Conservation (phyloP, 345 rosid genomes). For the Acer campestre region DNA sequence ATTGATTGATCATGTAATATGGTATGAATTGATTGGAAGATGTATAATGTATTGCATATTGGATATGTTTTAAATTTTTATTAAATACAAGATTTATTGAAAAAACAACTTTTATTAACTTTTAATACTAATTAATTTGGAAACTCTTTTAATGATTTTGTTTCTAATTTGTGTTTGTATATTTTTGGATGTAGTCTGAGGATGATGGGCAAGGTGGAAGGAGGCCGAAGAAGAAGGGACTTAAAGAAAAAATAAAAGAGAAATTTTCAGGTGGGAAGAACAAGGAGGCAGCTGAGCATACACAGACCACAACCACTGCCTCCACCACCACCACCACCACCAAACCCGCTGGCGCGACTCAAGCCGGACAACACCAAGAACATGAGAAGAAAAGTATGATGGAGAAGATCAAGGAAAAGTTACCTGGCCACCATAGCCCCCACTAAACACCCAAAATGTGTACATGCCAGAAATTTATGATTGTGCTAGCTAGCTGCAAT, state of each 20-base stretch:
- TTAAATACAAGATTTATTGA: too few relatives aligned
- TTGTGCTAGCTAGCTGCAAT: not conserved
- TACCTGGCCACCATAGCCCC: constrained; percentile 59
- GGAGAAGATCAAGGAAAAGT: constrained; percentile 80
- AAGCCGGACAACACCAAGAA: constrained; percentile 11
- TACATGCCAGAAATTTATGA: not conserved
- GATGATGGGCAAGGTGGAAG: constrained; percentile 84
- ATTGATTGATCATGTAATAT: too few relatives aligned
- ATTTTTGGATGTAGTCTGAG: constrained; percentile 38
- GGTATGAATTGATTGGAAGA: too few relatives aligned
- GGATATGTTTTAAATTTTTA: too few relatives aligned
- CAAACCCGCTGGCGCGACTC: not conserved
- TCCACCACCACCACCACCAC: constrained; percentile 22
- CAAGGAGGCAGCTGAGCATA: constrained; percentile 37
- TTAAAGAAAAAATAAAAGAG: constrained; percentile 71
- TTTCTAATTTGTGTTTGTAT: too few relatives aligned
- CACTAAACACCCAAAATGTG: constrained; percentile 12
- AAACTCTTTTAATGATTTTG: too few relatives aligned
- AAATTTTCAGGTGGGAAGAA: constrained; percentile 49
- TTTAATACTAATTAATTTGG: too few relatives aligned
- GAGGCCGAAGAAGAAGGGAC: constrained; percentile 84
- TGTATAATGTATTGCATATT: too few relatives aligned
- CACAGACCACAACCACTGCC: constrained; percentile 24
- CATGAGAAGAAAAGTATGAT: constrained; percentile 71
- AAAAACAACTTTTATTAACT: too few relatives aligned